Evolutionary conservation across 768 basidiomycete genomes (phyloP), one percentile per base, ranked within the genome.

Genomic region (Psilocybe tampanensis): DNA sequence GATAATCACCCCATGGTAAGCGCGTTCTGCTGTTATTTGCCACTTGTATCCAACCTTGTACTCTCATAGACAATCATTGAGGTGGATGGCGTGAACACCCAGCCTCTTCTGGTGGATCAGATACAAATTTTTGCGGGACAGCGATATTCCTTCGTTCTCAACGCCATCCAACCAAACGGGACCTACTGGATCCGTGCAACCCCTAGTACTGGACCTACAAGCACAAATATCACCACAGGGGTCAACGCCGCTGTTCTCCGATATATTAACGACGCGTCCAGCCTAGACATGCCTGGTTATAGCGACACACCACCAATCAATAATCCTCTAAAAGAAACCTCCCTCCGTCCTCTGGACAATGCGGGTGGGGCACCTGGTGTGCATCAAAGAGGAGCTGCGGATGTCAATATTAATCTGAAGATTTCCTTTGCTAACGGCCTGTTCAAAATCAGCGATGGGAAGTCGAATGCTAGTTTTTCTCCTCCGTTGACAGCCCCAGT

Each of bases 181-280:
- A 79, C 80, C 64, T 81, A 82, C 59, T 81, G 77, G 76, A 66
- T 76, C 42, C 68, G 74, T n/a, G 72, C 73, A 0, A 61, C 70
- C 11, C 74, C 75, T 2, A 74, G 71, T 26, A 3, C 49, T 2
- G 69, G 68, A 12, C 34, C 60, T 11, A n/a, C 36, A n/a, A 57
- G 51, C 12, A 65, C 60, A 24, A 55, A 17, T 15, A 60, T 59
- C 47, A 82, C 82, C 26, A 60, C 79, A 13, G 36, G 36, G 4
- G 36, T 39, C 22, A 85, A 82, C 65, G 80, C 78, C 9, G 85
- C 80, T 0, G 80, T 84, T 43, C 34, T 56, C 8, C 55, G 49
- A n/a, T 56, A 56, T n/a, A 23, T 18, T n/a, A 39, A 39, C 36
- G 47, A n/a, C 12, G 29, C 13, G 2, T 48, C 47, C n/a, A 19